phyloP scores from a whole-genome alignment of 257 asterid genomes.

The Rauvolfia tetraphylla region DNA sequence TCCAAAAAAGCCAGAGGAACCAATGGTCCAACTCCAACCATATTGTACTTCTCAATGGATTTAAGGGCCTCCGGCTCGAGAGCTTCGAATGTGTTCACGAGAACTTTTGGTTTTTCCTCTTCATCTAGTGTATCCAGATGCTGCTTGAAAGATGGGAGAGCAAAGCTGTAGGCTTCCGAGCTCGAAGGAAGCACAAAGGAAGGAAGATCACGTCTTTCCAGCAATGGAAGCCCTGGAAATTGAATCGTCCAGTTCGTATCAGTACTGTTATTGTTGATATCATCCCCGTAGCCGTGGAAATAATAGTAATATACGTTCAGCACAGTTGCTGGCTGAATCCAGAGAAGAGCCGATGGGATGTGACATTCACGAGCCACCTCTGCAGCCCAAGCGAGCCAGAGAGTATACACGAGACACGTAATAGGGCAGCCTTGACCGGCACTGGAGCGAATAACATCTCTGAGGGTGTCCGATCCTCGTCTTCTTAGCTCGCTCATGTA shows the following conservation, averaged over 20 bases:
- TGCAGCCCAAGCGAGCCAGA: conserved; percentile 32
- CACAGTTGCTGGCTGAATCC: conserved; percentile 40
- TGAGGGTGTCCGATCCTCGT: conserved; percentile 18
- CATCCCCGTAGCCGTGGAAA: conserved; percentile 33
- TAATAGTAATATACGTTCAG: conserved; percentile 28
- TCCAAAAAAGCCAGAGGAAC: conserved; percentile 24
- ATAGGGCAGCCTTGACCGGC: conserved; percentile 17
- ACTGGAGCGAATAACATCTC: conserved; percentile 17
- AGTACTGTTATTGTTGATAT: conserved; percentile 1
- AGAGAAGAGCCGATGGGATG: conserved; percentile 32
- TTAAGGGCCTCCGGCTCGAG: conserved; percentile 21
- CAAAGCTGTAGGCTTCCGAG: not conserved
- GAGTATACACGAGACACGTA: conserved; percentile 28
- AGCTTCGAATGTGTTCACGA: conserved; percentile 32
- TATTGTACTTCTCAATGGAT: conserved; percentile 22
- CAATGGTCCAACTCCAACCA: conserved; percentile 39
- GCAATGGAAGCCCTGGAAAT: conserved; percentile 30
- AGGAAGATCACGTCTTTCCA: conserved; percentile 28
- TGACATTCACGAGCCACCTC: conserved; percentile 34
- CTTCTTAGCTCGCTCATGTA: conserved; percentile 24
- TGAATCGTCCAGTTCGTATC: conserved; percentile 25
- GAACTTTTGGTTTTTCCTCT: conserved; percentile 15
- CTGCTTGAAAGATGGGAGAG: conserved; percentile 19
- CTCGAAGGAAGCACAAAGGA: conserved; percentile 32
- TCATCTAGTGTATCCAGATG: conserved; percentile 25